A percentile compares a stretch with the other conserved stretches of the same genome.
These are phyloP conservation scores for Phaeosphaeriaceae sp. DNA, from an alignment of 2,329 filamentous ascomycete genomes.

Conservation along the genomic window DNA sequence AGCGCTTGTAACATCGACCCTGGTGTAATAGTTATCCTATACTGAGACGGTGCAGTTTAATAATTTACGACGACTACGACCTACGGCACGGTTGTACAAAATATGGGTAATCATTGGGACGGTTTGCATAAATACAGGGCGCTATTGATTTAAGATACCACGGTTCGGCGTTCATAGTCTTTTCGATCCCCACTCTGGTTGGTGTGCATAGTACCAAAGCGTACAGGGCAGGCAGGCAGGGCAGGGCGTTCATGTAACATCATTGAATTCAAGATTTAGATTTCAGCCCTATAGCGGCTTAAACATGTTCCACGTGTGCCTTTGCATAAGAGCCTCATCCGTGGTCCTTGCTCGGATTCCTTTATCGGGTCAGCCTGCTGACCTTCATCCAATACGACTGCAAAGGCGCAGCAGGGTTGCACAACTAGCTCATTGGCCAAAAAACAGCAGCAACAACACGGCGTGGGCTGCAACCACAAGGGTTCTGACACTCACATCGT, in stretches of 20 bases:
- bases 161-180: conserved; percentile 2
- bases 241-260: too few relatives aligned
- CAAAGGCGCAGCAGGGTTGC: conserved; percentile 15
- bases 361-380: conserved; percentile 22
- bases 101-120: neutral
- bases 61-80: conserved; percentile 1
- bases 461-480: conserved; percentile 2
- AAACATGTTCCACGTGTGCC: conserved; percentile 4
- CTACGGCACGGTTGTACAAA: conserved; percentile 5
- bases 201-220: conserved; percentile 5
- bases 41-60: neutral
- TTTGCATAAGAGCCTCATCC: conserved; percentile 22
- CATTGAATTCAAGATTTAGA: neutral
- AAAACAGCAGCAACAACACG: neutral
- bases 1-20: neutral
- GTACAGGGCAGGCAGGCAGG: too few relatives aligned
- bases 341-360: conserved; percentile 14
- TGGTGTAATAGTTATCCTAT: neutral
- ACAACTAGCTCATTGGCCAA: neutral
- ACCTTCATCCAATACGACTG: conserved; percentile 9
- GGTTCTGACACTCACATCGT: conserved; percentile 1
- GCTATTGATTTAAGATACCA: conserved; percentile 11
- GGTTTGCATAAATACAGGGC: conserved; percentile 1
- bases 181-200: conserved; percentile 6
- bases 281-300: neutral